A percentile compares a stretch with the other conserved stretches of the same genome.
These are phyloP conservation scores for Ophiocordyceps australis DNA, from an alignment of 2,329 filamentous ascomycete genomes.

Conservation along the genomic window DNA sequence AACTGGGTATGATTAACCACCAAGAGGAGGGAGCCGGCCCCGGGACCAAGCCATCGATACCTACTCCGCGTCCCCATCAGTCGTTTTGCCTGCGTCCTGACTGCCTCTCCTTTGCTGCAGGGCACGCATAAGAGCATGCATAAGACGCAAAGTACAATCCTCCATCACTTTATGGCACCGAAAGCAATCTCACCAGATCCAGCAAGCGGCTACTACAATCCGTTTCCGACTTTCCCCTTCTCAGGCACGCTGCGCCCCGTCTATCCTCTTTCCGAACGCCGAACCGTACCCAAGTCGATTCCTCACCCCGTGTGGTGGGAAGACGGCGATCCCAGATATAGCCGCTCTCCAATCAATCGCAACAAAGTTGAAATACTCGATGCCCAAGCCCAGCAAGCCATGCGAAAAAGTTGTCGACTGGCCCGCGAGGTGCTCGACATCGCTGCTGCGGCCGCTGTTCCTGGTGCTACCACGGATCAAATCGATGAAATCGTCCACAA, in stretches of 20 bases:
- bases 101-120: constrained; percentile 23
- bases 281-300: constrained; percentile 64
- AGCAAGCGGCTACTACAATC: constrained; percentile 81
- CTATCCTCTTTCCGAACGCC: constrained; percentile 60
- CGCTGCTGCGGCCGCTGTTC: constrained; percentile 63
- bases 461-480: constrained; percentile 90
- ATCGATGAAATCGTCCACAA: constrained; percentile 93
- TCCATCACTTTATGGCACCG: constrained; percentile 57
- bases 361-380: constrained; percentile 75
- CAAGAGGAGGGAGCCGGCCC: no score
- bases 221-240: constrained; percentile 74
- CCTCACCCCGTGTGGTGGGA: constrained; percentile 73
- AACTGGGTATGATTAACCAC: constrained; percentile 60
- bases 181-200: constrained; percentile 79
- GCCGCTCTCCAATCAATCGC: constrained; percentile 42
- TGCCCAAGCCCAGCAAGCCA: constrained; percentile 63
- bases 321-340: constrained; percentile 55
- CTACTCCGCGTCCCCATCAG: background rate
- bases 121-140: constrained; percentile 52
- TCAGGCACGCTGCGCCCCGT: constrained; percentile 70
- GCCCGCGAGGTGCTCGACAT: constrained; percentile 87
- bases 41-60: no score
- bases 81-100: constrained; percentile 3
- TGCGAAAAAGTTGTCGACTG: constrained; percentile 81
- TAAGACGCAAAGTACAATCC: constrained; percentile 60